Evolutionary conservation across 2,329 filamentous ascomycete species (phyloP).

Genomic region (Colletotrichum kahawae): DNA sequence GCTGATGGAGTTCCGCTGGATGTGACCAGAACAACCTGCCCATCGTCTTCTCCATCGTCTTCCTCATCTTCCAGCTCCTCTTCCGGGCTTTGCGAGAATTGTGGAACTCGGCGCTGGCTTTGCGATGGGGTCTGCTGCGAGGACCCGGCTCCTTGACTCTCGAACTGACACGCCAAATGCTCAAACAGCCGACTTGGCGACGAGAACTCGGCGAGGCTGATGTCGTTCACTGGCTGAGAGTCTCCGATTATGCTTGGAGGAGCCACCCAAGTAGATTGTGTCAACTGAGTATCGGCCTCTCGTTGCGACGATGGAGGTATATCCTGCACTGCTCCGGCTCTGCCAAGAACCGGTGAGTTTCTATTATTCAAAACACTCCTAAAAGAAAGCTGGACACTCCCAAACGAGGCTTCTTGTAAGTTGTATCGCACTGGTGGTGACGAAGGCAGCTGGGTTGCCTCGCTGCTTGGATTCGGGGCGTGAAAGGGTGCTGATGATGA

Average conservation of each 20-base stretch:
- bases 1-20: slow-evolving; percentile 30
- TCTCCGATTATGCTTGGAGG: slow-evolving; percentile 59
- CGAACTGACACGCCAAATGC: slow-evolving; percentile 33
- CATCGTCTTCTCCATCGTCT: neutral
- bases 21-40: slow-evolving; percentile 38
- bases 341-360: slow-evolving; percentile 32
- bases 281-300: neutral
- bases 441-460: neutral
- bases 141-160: neutral
- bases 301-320: neutral
- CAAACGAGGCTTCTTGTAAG: slow-evolving; percentile 8
- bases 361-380: slow-evolving; percentile 48
- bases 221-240: slow-evolving; percentile 51
- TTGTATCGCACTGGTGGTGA: neutral
- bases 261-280: slow-evolving; percentile 40
- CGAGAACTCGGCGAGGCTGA: slow-evolving; percentile 34
- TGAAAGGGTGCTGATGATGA: slow-evolving; percentile 6
- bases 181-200: slow-evolving; percentile 58
- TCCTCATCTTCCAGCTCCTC: neutral
- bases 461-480: neutral
- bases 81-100: neutral
- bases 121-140: neutral
- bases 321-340: neutral
- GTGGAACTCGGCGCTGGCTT: neutral
- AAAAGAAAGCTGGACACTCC: slow-evolving; percentile 47